A percentile compares a stretch with the other conserved stretches of the same genome.
phyloP scores from a whole-genome alignment of 257 asterid species.

The Datura wrightii region DNA sequence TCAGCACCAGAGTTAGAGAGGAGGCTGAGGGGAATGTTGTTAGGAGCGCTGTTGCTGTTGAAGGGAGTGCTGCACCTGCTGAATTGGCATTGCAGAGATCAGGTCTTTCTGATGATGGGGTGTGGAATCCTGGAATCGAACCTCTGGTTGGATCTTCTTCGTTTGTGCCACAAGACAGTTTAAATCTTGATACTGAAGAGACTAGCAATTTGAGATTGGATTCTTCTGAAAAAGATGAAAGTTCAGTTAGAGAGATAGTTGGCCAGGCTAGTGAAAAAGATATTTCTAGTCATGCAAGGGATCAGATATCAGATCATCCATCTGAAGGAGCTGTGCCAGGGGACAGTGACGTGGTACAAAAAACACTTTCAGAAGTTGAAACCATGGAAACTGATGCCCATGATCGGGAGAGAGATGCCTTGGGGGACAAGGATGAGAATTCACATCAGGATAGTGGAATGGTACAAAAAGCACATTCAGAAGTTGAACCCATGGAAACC shows the following conservation, averaged over 20 bases:
- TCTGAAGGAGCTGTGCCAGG: constrained; percentile 43
- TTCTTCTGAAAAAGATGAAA: constrained; percentile 32
- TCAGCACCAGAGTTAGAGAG: constrained; percentile 31
- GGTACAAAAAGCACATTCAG: constrained; percentile 30
- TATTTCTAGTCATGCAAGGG: constrained; percentile 30
- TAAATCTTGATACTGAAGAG: constrained; percentile 31
- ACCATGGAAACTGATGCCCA: background rate
- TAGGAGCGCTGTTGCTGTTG: constrained; percentile 28
- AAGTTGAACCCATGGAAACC: constrained; percentile 18
- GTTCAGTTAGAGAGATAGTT: constrained; percentile 29
- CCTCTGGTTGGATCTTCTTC: constrained; percentile 32
- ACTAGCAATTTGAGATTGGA: constrained; percentile 11
- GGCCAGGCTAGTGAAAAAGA: constrained; percentile 37
- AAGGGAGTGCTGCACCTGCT: constrained; percentile 28
- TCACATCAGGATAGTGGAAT: constrained; percentile 26
- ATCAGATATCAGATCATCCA: constrained; percentile 36
- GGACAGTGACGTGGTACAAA: constrained; percentile 29
- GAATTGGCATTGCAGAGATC: constrained; percentile 29
- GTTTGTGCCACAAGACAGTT: constrained; percentile 36
- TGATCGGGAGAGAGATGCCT: constrained; percentile 22
- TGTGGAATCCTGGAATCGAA: constrained; percentile 50
- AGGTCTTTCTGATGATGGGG: constrained; percentile 46
- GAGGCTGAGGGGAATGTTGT: constrained; percentile 29
- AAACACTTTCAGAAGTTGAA: constrained; percentile 30
- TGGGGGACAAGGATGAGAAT: constrained; percentile 28